Base-by-base conservation (phyloP, 352 stramenopile genomes). In the Phytophthora megakarya region DNA sequence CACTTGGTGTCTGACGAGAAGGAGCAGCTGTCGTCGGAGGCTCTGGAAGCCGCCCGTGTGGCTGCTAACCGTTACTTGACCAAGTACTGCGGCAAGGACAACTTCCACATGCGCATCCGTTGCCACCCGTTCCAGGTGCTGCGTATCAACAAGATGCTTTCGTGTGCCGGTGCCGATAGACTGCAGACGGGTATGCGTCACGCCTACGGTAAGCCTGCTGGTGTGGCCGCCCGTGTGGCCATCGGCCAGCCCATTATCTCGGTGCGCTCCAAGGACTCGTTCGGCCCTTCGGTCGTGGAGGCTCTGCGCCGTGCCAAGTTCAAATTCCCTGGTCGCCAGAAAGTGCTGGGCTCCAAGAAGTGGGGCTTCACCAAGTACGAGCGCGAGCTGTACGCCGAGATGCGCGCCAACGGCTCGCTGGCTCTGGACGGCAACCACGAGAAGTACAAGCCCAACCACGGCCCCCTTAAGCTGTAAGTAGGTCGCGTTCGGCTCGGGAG, bases 61-160 rank as follows among this genome's bases (percentile, higher is more conserved):
- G 95, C 97, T 53, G 96, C 97, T 76, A 99, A 99, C 92, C 98
- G 99, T 86, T 98, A 99, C 81, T 83, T 99, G 81, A 88, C 83
- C 50, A 99, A 99, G 89, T 97, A 90, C 75, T 91, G 96, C 70
- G 97, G 97, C 73, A 99, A 99, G 89, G 97, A 99, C 76, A 96
- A 89, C 67, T 99, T 99, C 89, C 98, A 99, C 86, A 99, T 99
- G 81, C 96, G 97, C 64, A 98, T 99, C 55, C 91, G 97, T 60
- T 97, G 96, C 73, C 98, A 99, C 80, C 98, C 98, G 47, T 99
- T 98, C 92, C 97, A 99, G 74, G 97, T 99, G 40, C 83, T 99
- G 50, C 95, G 98, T 89, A 98, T 99, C 80, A 99, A 99, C 84
- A 99, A 99, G 83, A 99, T 99, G 98, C 93, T 99, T 97, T 99